Evolutionary conservation across 768 basidiomycete genomes (phyloP), one percentile per base, ranked within the genome.

Genomic region (Pilatotrama ljubarskyi): DNA sequence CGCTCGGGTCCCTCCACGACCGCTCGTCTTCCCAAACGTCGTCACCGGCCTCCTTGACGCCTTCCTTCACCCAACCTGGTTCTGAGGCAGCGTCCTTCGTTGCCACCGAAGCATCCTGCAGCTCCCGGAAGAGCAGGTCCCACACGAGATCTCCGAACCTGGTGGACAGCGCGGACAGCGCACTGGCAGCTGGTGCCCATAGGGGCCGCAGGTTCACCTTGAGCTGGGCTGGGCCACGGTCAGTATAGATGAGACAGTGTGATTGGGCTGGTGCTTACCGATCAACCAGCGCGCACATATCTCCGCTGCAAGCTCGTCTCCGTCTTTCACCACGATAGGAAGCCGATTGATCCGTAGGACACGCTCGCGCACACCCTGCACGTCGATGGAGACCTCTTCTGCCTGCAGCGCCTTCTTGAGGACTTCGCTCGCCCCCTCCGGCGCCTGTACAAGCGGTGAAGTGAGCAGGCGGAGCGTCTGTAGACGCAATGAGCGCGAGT

Each of bases 141-240:
- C 95, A 97, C 1, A 91, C 83, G 1, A 82, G 62, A 63, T 92
- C 86, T 0, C 84, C 86, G 60, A 86, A 88, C n/a, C 82, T 75
- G 29, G 72, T 71, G 0, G 83, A 78, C 14, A 84, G 61, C 2
- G 73, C 69, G 0, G 82, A 78, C 5, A 97, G 72, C 0, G 90
- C 87, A 11, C 82, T 81, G 13, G 86, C 81, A 4, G 94, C 85
- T 17, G 95, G 89, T 3, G 85, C 82, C 90, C 95, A 99, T 15
- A 97, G 69, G 0, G 97, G 97, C 26, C 92, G 83, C 44, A 98
- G 76, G 70, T 95, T 96, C 61, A 98, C 90, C 76, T 98, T 98
- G 52, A 98, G 78, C 70, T 97, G 95, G 6, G 90, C 92, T 89
- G 66, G 24, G 55, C 18, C 13, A 24, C 2, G 18, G 49, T 63